Percentiles rank a stretch among this genome's conserved stretches.
phyloP scores from a whole-genome alignment of 73 alveolate species.

The Symbiodinium pilosum region DNA sequence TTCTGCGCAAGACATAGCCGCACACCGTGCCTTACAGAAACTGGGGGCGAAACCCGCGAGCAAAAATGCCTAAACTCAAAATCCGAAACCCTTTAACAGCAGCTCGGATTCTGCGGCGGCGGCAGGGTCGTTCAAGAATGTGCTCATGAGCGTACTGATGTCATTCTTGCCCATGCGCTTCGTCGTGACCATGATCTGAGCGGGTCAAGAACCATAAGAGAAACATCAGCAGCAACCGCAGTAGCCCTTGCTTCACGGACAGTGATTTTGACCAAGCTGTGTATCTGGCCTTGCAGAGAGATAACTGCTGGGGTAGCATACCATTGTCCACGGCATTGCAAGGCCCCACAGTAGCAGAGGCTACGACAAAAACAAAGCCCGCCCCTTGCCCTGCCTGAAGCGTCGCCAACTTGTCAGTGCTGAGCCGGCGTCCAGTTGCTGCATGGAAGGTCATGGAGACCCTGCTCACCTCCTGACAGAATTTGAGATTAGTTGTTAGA shows the following conservation, averaged over 20 bases:
- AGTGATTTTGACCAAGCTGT: neutral
- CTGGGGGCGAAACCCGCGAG: too few relatives aligned
- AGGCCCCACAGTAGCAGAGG: too few relatives aligned
- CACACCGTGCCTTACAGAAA: too few relatives aligned
- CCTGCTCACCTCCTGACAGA: neutral
- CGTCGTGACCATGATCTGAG: slow-evolving; percentile 35
- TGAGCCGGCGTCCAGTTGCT: neutral
- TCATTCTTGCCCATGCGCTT: slow-evolving; percentile 53
- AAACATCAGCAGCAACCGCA: neutral
- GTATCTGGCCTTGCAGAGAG: too few relatives aligned
- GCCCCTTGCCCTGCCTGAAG: neutral
- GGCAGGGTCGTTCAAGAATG: slow-evolving; percentile 13
- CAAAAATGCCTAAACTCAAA: too few relatives aligned
- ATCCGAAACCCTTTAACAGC: neutral
- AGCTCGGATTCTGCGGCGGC: neutral
- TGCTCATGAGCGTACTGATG: slow-evolving; percentile 22
- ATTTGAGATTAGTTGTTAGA: too few relatives aligned
- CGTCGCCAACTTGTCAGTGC: slow-evolving; percentile 2
- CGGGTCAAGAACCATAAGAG: too few relatives aligned
- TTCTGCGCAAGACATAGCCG: too few relatives aligned
- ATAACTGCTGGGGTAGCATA: too few relatives aligned
- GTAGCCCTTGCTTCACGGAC: neutral
- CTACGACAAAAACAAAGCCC: too few relatives aligned
- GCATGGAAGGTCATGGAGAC: slow-evolving; percentile 12
- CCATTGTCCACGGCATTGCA: too few relatives aligned